Evolutionary conservation across 2,329 filamentous ascomycete species (phyloP).

Genomic region (Trichoderma pleuroti): DNA sequence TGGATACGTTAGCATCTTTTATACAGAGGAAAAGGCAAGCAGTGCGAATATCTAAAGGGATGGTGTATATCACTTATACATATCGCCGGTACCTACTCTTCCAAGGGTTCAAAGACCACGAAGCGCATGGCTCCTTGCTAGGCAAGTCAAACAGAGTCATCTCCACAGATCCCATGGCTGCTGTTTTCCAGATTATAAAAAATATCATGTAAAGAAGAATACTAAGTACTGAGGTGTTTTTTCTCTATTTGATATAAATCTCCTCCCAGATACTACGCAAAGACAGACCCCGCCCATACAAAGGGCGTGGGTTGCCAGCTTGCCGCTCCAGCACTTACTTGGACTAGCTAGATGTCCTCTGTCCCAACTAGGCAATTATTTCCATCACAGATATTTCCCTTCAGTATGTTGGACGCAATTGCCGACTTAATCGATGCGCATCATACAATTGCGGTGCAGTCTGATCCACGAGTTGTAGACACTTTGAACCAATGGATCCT

Average conservation of each 20-base stretch:
- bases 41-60: neutral
- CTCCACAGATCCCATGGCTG: constrained; percentile 32
- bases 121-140: constrained; percentile 43
- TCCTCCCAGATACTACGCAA: neutral
- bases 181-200: neutral
- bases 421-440: neutral
- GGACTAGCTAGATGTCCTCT: neutral
- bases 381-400: neutral
- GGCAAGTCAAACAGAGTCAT: constrained; percentile 62
- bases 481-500: neutral
- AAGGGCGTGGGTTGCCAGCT: neutral
- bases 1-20: neutral
- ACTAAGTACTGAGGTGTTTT: neutral
- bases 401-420: neutral
- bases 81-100: constrained; percentile 37
- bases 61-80: neutral
- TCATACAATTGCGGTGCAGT: neutral
- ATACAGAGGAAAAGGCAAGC: neutral
- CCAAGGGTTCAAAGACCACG: constrained; percentile 69
- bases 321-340: neutral
- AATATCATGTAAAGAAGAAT: neutral
- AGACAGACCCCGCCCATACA: neutral
- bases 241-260: neutral
- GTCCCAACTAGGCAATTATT: neutral
- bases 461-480: neutral